Evolutionary conservation across 1,284 basidiomycete species (phyloP), one percentile per base, ranked within the genome.

Genomic region (Lentinula novae-zelandiae): DNA sequence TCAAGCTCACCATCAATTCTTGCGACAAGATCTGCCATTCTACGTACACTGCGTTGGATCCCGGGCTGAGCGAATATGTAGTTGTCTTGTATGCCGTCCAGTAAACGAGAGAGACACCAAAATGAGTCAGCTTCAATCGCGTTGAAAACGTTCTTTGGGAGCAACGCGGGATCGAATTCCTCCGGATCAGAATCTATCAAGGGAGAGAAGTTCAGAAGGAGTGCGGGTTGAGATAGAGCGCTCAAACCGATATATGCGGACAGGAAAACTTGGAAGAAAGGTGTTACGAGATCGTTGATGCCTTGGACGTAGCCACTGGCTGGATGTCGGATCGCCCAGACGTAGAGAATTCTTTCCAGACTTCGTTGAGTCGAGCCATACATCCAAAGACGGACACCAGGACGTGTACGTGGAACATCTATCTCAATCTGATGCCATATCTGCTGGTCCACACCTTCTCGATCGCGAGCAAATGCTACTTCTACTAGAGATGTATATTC

Each of bases 351-450:
- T 58, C 94, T 83, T 73, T 98, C 95, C 46, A 98, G 78, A 68
- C 92, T 89, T 65, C 93, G 81, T 72, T 97, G 96, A 1, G 96
- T 95, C 22, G 85, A 83, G 15, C 80, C 84, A 67, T 93, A 87
- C 83, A 93, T 91, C 95, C 95, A 98, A 31, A 98, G 75, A 38
- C 79, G 81, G 8, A 95, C 87, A n/a, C 95, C 95, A 15, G 96
- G 95, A 60, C 95, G 79, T 39, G 96, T 98, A 51, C 95, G 81
- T 7, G 95, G 96, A 6, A 97, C 95, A 69, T 98, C 95, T 64
- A 97, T 98, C 70, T 95, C 93, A 68, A 98, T 98, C 73, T 98
- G 95, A 75, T 98, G 95, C 96, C 96, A 98, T 71, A 98, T 95
- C 75, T 92, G 90, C 69, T 95, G 93, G 73, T 98, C 95, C 17